Evolutionary conservation across 129 eudicot species (phyloP).

Genomic region (Flaveria bidentis): DNA sequence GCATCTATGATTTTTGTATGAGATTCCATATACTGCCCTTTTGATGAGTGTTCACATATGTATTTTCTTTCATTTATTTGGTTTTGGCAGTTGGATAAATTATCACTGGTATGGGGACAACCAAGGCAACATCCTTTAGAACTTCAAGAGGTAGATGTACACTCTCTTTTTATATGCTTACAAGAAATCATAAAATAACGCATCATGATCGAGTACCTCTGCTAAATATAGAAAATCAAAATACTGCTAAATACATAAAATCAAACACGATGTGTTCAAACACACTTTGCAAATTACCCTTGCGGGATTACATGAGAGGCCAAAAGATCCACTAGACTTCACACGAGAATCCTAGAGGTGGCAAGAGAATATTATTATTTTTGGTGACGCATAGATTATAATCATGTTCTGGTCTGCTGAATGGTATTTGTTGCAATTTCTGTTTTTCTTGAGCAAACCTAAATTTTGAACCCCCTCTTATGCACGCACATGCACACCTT

Average conservation of each 20-base stretch:
- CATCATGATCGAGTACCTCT: neutral
- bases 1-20: conserved; percentile 3
- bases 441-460: neutral
- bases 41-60: conserved; percentile 19
- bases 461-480: neutral
- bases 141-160: conserved; percentile 62
- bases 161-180: neutral
- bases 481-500: conserved; percentile 6
- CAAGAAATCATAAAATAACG: neutral
- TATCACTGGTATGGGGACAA: conserved; percentile 86
- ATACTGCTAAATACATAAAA: neutral
- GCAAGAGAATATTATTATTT: neutral
- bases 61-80: neutral
- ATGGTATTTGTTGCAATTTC: neutral
- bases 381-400: neutral
- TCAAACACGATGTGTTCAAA: neutral
- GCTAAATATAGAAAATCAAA: neutral
- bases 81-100: conserved; percentile 69
- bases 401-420: neutral
- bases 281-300: neutral
- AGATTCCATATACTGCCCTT: neutral
- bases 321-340: neutral
- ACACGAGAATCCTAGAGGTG: conserved; percentile 8
- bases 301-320: neutral
- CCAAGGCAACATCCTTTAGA: conserved; percentile 92